Evolutionary conservation across 2,329 filamentous ascomycete genomes (phyloP), one percentile per base, ranked within the genome.

Genomic region (Penicillium digitatum): DNA sequence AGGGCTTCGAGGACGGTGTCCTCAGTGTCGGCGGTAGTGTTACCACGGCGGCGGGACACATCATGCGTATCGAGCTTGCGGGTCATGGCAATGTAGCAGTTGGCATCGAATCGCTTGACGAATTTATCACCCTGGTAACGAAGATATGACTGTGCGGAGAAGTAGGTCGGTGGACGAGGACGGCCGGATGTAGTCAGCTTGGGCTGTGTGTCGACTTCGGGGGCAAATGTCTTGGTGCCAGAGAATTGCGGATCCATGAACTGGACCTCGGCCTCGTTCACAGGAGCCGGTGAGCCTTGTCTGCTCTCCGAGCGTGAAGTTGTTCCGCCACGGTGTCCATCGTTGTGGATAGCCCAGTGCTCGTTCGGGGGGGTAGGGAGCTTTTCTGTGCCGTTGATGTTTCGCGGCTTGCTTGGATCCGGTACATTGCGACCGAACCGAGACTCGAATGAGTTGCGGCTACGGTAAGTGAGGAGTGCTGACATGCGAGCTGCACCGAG

Each of bases 81-180:
- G 5, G 94, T 97, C 74, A 99, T 96, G 63, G 94, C 92, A 64
- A 99, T 97, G 77, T 99, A 99, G 77, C 94, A 99, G 73, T 99
- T 99, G 67, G 91, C 90, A 74, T 99, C 94, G 72, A 97, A 99
- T 10, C 94, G 88, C 73, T 89, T 91, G 66, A 97, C 94, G 66
- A 99, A 99, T 74, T 99, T 99, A 66, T 87, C 84, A 53, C 91
- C 93, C 75, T 99, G 94, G 74, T 99, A 99, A 20, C 94, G 88
- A 40, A 99, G 83, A 74, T 99, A 99, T 0, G 92, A 96, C 72
- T 99, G 94, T 0, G 94, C 94, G 0, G 94, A 97, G 75, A 97
- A 99, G 75, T 96, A 96, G n/a, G 90, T 94, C 8, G 86, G 85
- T 0, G 84, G 82, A 7, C 72, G 71, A 54, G 70, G 76, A 55